A percentile compares a stretch with the other conserved stretches of the same genome.
Evolutionary conservation across 2,329 filamentous ascomycete species (phyloP).

Genomic region (Xenoacremonium recifei): DNA sequence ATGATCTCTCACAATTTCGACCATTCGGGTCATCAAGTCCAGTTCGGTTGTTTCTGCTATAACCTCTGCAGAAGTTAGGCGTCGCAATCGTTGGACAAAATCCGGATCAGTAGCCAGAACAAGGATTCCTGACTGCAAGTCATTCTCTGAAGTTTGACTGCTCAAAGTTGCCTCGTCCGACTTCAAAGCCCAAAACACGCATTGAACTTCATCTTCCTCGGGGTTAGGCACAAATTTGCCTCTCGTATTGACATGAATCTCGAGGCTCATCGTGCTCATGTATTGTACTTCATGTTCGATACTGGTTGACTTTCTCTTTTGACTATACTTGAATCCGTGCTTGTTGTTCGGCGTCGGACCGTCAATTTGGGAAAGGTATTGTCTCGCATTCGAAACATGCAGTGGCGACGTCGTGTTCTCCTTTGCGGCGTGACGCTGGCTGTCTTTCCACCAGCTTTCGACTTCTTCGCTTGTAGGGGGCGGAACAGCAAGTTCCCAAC

Average conservation of each 20-base stretch:
- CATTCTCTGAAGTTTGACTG: conserved; percentile 43
- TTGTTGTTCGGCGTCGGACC: conserved; percentile 80
- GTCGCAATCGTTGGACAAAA: conserved; percentile 60
- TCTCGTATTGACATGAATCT: conserved; percentile 87
- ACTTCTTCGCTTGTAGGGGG: conserved; percentile 75
- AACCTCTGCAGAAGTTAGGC: conserved; percentile 62
- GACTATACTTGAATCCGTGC: conserved; percentile 83
- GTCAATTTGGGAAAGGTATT: conserved; percentile 76
- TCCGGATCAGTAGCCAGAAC: conserved; percentile 63
- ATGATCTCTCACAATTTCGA: conserved; percentile 77
- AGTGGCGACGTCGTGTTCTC: conserved; percentile 9
- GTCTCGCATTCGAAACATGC: not conserved
- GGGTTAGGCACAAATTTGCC: conserved; percentile 82
- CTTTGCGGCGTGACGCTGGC: conserved; percentile 13
- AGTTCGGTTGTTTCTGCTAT: conserved; percentile 77
- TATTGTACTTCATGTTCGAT: conserved; percentile 84
- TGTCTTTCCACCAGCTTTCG: conserved; percentile 60
- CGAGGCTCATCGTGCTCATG: conserved; percentile 95
- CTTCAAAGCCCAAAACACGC: conserved; percentile 87
- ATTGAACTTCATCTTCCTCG: conserved; percentile 82
- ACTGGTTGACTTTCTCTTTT: conserved; percentile 70
- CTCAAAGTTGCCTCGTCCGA: conserved; percentile 64
- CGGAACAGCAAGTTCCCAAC: conserved; percentile 73
- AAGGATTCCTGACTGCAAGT: conserved; percentile 67
- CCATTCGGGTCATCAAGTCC: conserved; percentile 79